Evolutionary conservation across 441 rosid genomes (phyloP), one percentile per base, ranked within the genome.

Genomic region (Biscutella laevigata): DNA sequence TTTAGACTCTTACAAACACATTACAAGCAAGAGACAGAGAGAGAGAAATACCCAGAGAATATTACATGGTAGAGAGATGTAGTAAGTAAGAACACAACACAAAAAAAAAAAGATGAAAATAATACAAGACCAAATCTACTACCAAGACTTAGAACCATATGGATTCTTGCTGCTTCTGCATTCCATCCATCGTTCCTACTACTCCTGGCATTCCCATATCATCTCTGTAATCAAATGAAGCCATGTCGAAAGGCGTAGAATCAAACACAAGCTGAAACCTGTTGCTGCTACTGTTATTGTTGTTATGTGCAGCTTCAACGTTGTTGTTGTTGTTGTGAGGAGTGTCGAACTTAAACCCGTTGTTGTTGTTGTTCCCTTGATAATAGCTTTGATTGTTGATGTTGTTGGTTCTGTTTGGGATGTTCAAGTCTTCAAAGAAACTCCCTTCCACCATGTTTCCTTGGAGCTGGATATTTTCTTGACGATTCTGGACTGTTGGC

Each of bases 91-190:
- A n/a, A n/a, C n/a, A 19, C 26, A 44, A n/a, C n/a, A n/a, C 12
- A 7, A 20, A 12, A n/a, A 10, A 64, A 26, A 48, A 48, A 61
- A n/a, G n/a, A n/a, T n/a, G n/a, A n/a, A n/a, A n/a, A n/a, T 24
- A 22, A 16, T 11, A 37, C 42, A 37, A 37, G 55, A 37, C 36
- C 25, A 58, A 51, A 44, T 56, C 53, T 64, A 56, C 62, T 40
- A 50, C 62, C 61, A 65, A 22, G 54, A 28, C 54, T 66, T 53
- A 62, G 77, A 66, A 88, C 98, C 98, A 91, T 25, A 73, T 61
- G 45, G 95, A 64, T 7, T 83, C 94, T 40, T 78, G 96, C 59
- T 61, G 63, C 67, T 67, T 53, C 68, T 81, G 80, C 60, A 76
- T 59, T 24, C 66, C 71, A 46, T 59, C 72, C 66, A 61, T 56